phyloP scores from a whole-genome alignment of 148 eudicot genomes.

The Silene latifolia region DNA sequence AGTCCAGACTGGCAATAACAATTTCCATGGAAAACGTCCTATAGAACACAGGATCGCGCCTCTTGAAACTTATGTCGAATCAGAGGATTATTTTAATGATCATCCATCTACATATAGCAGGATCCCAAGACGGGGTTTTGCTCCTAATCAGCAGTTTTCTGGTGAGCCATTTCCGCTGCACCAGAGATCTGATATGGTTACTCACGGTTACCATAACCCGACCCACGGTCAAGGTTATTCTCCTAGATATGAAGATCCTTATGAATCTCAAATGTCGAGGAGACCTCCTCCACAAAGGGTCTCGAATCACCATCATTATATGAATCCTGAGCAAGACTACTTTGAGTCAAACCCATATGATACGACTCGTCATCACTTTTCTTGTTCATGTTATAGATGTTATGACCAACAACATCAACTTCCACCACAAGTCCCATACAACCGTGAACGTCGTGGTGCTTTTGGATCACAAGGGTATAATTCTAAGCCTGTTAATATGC shows the following conservation, averaged over 20 bases:
- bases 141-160: slow-evolving; percentile 31
- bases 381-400: slow-evolving; percentile 74
- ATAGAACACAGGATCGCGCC: slow-evolving; percentile 33
- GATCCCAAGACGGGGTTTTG: slow-evolving; percentile 32
- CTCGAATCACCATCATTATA: slow-evolving; percentile 39
- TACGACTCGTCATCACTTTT: slow-evolving; percentile 40
- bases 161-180: slow-evolving; percentile 32
- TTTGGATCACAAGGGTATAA: slow-evolving; percentile 40
- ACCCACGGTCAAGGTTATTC: slow-evolving; percentile 31
- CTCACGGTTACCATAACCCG: slow-evolving; percentile 35
- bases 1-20: slow-evolving; percentile 44
- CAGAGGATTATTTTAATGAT: slow-evolving; percentile 39
- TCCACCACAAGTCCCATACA: slow-evolving; percentile 33
- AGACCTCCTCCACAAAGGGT: slow-evolving; percentile 43
- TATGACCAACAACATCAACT: slow-evolving; percentile 40
- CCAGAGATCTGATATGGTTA: slow-evolving; percentile 25
- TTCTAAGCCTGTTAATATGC: slow-evolving; percentile 26
- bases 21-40: slow-evolving; percentile 46
- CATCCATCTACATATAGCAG: slow-evolving; percentile 32
- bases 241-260: slow-evolving; percentile 44
- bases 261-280: slow-evolving; percentile 45
- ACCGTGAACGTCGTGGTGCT: slow-evolving; percentile 31
- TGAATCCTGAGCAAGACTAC: slow-evolving; percentile 37
- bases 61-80: slow-evolving; percentile 39
- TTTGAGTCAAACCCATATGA: slow-evolving; percentile 45